These are phyloP conservation scores for Xylaria hypoxylon DNA, from an alignment of 2,329 filamentous ascomycete genomes.

Conservation along the genomic window DNA sequence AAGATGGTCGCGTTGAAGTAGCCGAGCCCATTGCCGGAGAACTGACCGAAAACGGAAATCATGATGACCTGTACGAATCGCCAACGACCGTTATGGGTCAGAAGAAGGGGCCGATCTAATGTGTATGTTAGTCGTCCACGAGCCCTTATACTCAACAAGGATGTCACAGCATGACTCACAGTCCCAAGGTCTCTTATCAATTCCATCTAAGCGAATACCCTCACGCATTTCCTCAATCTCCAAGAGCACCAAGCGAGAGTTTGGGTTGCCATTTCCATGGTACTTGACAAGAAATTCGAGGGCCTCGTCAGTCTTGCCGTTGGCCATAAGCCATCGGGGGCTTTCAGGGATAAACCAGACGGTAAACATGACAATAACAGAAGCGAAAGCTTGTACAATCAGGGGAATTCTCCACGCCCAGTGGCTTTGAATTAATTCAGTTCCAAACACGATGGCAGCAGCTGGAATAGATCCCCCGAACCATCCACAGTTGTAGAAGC, in stretches of 20 bases:
- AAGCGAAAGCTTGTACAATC: conserved; percentile 60
- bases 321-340: conserved; percentile 57
- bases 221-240: conserved; percentile 58
- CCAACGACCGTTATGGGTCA: conserved; percentile 60
- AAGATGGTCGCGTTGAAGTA: conserved; percentile 65
- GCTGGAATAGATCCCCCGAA: conserved; percentile 64
- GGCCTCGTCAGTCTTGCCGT: conserved; percentile 56
- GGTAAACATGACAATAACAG: conserved; percentile 53
- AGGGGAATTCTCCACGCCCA: conserved; percentile 64
- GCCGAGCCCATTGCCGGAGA: conserved; percentile 62
- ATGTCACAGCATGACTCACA: conserved; percentile 49
- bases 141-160: not conserved
- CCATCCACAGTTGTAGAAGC: conserved; percentile 66
- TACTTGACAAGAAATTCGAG: conserved; percentile 57
- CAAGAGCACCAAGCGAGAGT: conserved; percentile 55
- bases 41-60: conserved; percentile 64
- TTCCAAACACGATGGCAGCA: conserved; percentile 61
- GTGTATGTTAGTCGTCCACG: conserved; percentile 20
- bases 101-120: conserved; percentile 58
- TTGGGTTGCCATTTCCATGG: conserved; percentile 57
- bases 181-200: conserved; percentile 62
- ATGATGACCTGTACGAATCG: conserved; percentile 61
- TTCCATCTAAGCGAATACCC: conserved; percentile 58
- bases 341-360: conserved; percentile 58
- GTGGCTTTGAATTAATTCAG: conserved; percentile 58